Evolutionary conservation across 2,329 filamentous ascomycete species (phyloP).

Genomic region (Nakataea oryzae): DNA sequence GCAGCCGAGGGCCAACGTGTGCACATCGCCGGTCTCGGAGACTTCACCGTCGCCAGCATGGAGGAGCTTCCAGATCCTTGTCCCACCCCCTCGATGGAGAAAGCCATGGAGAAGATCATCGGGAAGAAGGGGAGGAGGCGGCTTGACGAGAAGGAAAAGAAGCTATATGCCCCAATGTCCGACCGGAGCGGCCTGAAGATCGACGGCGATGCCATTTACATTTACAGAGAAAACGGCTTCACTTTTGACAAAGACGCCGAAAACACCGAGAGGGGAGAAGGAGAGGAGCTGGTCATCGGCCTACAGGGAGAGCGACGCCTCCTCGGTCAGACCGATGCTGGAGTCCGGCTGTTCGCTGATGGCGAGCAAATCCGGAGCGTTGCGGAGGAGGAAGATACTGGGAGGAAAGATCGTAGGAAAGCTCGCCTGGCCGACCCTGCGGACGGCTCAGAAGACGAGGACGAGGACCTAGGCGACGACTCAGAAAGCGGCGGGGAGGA

Average conservation of each 20-base stretch:
- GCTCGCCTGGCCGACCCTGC: conserved; percentile 50
- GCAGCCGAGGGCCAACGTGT: conserved; percentile 70
- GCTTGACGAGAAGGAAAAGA: conserved; percentile 92
- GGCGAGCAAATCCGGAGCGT: conserved; percentile 57
- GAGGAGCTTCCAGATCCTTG: conserved; percentile 90
- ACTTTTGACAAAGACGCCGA: conserved; percentile 64
- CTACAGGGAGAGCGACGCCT: conserved; percentile 75
- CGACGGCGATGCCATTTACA: conserved; percentile 95
- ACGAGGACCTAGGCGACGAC: conserved; percentile 40
- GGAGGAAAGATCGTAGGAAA: conserved; percentile 48
- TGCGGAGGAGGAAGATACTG: conserved; percentile 47
- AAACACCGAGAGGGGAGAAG: conserved; percentile 71
- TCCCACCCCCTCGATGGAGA: conserved; percentile 84
- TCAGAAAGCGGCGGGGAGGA: conserved; percentile 44
- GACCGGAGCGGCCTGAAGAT: conserved; percentile 94
- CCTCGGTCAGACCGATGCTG: conserved; percentile 71
- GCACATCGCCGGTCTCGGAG: conserved; percentile 86
- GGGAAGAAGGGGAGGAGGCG: conserved; percentile 74
- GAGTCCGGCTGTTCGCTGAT: conserved; percentile 76
- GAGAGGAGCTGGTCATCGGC: conserved; percentile 87
- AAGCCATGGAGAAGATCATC: conserved; percentile 71
- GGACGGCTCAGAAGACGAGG: conserved; percentile 40
- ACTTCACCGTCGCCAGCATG: conserved; percentile 73
- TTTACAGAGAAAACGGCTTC: conserved; percentile 57
- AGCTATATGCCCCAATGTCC: conserved; percentile 94